Conservation (phyloP, 805 yeast species). For the Middelhovenomyces tepae region DNA sequence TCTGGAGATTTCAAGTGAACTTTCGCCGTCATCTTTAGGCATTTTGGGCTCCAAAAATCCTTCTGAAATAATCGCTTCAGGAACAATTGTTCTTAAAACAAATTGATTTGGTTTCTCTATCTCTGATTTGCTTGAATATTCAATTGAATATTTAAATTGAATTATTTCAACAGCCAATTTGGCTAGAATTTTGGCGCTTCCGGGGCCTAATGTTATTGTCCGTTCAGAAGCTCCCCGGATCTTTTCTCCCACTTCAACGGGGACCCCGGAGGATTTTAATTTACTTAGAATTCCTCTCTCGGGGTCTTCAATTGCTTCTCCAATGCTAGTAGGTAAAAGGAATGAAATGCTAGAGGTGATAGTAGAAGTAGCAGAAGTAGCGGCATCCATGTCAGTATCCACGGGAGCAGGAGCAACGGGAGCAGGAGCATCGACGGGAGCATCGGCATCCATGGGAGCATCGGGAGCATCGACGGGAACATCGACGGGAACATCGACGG, state of each 20-base stretch:
- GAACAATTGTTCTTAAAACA: background rate
- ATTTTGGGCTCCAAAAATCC: background rate
- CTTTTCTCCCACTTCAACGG: constrained; percentile 1
- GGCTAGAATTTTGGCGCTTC: background rate
- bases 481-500: too few species aligned
- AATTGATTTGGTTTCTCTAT: background rate
- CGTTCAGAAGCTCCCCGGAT: constrained; percentile 3
- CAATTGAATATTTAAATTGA: background rate
- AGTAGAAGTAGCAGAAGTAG: too few species aligned
- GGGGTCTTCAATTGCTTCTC: constrained; percentile 1
- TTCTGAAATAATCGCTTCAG: background rate
- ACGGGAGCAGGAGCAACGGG: too few species aligned
- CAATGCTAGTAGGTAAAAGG: background rate
- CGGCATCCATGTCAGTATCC: too few species aligned
- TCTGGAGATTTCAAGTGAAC: background rate
- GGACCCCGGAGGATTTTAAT: background rate
- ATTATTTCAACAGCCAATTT: background rate
- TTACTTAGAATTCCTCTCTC: background rate
- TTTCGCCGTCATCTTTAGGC: background rate
- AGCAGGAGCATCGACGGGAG: too few species aligned
- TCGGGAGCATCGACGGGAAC: too few species aligned
- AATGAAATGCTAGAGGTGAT: too few species aligned
- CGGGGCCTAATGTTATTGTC: background rate
- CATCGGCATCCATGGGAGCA: too few species aligned
- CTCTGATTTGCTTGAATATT: background rate